Base-by-base conservation (phyloP, 2,329 filamentous ascomycete genomes). In the Myrmaecium sp. region DNA sequence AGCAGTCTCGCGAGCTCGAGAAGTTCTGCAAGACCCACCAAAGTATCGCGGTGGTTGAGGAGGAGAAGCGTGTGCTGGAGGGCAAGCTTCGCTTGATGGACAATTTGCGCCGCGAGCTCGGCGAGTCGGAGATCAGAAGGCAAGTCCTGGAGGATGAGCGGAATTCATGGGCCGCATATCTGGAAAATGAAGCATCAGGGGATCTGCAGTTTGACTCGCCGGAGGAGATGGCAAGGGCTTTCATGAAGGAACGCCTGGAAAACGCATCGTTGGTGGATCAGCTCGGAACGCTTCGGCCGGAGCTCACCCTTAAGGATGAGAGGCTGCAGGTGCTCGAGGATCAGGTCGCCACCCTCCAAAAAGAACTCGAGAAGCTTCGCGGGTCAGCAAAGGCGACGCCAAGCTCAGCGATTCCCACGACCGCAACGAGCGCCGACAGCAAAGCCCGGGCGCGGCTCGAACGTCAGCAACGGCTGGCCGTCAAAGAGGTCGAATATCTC, bases 401-500 rank as follows among this genome's bases (percentile, higher is more conserved):
- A n/a, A n/a, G n/a, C n/a, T n/a, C n/a, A n/a, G n/a, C n/a, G n/a
- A n/a, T n/a, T n/a, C n/a, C n/a, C n/a, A n/a, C n/a, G n/a, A 17
- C 14, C 14, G 52, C 57, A 1, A 55, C 55, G 3, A 37, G 34
- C 10, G 38, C 39, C 8, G 77, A 81, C 41, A 77, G 47, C 34
- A 68, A 83, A 52, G 65, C 68, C 1, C 74, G 72, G 22, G 58
- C 77, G 28, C 69, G 89, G 17, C 57, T 94, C 0, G 86, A 98
- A 41, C 67, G 89, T 31, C 86, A 95, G 46, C 78, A 81, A 31
- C 69, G 66, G 1, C 64, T 98, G 5, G 82, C 84, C 0, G 64
- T 82, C 14, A 94, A 94, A 45, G 91, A 98, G 47, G 81, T 89
- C 1, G 84, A 94, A 38, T 93, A 92, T 46, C 65, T 98, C 5